Conservation (phyloP, 2,329 filamentous ascomycete genomes). For the Pyricularia pennisetigena region DNA sequence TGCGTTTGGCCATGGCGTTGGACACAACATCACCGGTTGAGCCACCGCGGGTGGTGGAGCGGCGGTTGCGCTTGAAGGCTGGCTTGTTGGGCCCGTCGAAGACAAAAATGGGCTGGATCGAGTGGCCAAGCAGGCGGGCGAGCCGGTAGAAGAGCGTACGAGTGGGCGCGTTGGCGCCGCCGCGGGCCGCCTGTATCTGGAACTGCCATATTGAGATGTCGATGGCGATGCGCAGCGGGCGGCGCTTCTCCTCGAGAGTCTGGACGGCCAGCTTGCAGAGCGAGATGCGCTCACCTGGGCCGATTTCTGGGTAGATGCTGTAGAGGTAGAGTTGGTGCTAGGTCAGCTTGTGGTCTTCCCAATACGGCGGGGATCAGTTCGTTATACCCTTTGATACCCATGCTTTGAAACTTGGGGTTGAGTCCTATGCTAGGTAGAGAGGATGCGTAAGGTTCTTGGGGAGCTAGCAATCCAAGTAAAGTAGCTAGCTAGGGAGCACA, state of each 20-base stretch:
- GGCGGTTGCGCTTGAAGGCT: conserved; percentile 79
- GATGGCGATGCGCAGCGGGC: conserved; percentile 78
- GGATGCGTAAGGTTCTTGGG: neutral
- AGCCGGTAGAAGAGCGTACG: conserved; percentile 90
- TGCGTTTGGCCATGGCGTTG: conserved; percentile 68
- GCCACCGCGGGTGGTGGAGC: conserved; percentile 48
- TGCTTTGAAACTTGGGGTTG: conserved; percentile 16
- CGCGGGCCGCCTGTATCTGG: conserved; percentile 74
- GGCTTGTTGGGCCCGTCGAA: conserved; percentile 45
- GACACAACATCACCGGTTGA: conserved; percentile 58
- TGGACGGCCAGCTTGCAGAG: conserved; percentile 75
- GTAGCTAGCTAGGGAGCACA: neutral
- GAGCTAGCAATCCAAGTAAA: neutral
- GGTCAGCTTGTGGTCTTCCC: conserved; percentile 10
- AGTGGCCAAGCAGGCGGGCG: conserved; percentile 38
- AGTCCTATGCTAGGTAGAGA: neutral
- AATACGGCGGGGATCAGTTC: neutral
- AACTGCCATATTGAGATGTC: conserved; percentile 98
- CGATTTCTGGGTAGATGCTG: conserved; percentile 90
- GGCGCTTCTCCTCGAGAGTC: conserved; percentile 58
- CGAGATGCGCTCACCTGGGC: conserved; percentile 67
- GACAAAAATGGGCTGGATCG: conserved; percentile 42
- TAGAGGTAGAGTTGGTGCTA: neutral
- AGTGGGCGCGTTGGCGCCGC: conserved; percentile 81
- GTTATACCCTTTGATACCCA: conserved; percentile 58